These are phyloP conservation scores for Herpotrichia juniperi DNA, from an alignment of 2,329 filamentous ascomycete genomes.

Conservation along the genomic window DNA sequence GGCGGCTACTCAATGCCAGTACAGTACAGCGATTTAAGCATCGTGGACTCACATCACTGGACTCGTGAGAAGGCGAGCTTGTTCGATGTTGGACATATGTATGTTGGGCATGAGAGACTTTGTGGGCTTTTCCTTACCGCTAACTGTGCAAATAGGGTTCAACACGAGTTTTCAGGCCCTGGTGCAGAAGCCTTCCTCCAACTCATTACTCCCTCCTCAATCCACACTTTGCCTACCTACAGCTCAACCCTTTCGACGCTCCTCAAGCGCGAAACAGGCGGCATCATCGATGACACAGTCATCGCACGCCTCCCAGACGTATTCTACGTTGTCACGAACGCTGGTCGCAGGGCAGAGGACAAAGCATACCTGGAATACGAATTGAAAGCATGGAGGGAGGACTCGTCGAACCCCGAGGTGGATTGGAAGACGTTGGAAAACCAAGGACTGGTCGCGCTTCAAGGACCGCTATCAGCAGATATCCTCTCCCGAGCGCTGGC, in stretches of 20 bases:
- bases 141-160: conserved; percentile 58
- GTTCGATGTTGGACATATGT: conserved; percentile 98
- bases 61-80: conserved; percentile 86
- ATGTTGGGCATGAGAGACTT: conserved; percentile 40
- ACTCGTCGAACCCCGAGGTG: conserved; percentile 52
- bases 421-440: conserved; percentile 73
- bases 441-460: conserved; percentile 83
- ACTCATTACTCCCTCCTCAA: conserved; percentile 78
- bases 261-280: conserved; percentile 74
- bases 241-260: conserved; percentile 84
- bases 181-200: conserved; percentile 83
- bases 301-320: conserved; percentile 71
- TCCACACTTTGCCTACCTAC: conserved; percentile 68
- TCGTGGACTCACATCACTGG: conserved; percentile 86
- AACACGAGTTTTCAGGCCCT: conserved; percentile 83
- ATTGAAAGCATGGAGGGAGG: conserved; percentile 60
- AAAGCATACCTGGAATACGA: conserved; percentile 75
- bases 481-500: conserved; percentile 71
- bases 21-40: conserved; percentile 78
- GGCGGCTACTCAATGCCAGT: conserved; percentile 93
- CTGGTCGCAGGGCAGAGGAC: conserved; percentile 89
- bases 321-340: conserved; percentile 96
- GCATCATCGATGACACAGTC: conserved; percentile 94
- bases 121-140: conserved; percentile 7
- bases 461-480: conserved; percentile 78